Evolutionary conservation across 23 red algal species (phyloP).

Genomic region (Gracilaria gracilis): DNA sequence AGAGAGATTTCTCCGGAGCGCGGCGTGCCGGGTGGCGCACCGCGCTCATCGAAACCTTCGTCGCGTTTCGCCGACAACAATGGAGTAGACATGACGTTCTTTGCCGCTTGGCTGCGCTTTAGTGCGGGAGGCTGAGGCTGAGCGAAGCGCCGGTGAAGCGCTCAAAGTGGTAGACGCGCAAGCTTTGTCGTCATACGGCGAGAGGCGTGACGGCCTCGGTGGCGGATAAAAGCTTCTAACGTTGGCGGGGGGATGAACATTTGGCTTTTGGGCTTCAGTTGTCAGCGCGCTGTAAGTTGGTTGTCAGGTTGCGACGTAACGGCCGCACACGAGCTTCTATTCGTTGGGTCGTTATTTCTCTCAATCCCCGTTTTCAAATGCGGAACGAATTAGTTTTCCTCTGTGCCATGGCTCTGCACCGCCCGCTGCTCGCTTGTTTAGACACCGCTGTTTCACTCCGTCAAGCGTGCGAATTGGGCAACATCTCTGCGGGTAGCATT

Average conservation of each 20-base stretch:
- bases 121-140: neutral
- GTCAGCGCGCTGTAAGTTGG: constrained; percentile 4
- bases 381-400: neutral
- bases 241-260: neutral
- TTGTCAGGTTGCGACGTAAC: constrained; percentile 10
- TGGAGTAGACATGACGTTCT: constrained; percentile 11
- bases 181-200: neutral
- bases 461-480: too few species aligned
- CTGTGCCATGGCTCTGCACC: too few species aligned
- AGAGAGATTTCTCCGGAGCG: constrained; percentile 63
- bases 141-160: neutral
- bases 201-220: neutral
- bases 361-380: neutral
- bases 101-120: neutral
- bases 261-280: neutral
- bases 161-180: neutral
- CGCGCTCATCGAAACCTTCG: constrained; percentile 22
- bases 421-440: too few species aligned
- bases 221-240: constrained; percentile 2
- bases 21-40: constrained; percentile 46
- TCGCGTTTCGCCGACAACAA: constrained; percentile 2
- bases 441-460: too few species aligned
- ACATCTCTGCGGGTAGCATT: too few species aligned
- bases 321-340: neutral
- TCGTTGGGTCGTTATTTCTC: neutral